Evolutionary conservation across 2,329 filamentous ascomycete genomes (phyloP).

Genomic region (Fusarium domesticum): DNA sequence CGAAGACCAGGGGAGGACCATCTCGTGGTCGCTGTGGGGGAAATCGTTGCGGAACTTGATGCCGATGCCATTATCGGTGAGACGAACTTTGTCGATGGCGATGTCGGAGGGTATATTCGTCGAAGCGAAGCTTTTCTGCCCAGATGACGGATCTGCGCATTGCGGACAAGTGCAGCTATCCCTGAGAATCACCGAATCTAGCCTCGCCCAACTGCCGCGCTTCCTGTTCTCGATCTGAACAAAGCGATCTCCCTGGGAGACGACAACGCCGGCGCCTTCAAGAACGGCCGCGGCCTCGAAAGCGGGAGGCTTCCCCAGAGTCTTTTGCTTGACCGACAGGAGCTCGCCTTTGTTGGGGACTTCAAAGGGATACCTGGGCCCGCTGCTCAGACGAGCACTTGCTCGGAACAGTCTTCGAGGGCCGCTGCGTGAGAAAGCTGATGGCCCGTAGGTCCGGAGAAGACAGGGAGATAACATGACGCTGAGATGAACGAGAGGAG

Average conservation of each 20-base stretch:
- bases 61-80: slow-evolving; percentile 43
- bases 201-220: slow-evolving; percentile 21
- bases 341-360: slow-evolving; percentile 7
- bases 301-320: slow-evolving; percentile 2
- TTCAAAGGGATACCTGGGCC: slow-evolving; percentile 7
- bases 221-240: slow-evolving; percentile 26
- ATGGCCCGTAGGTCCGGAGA: slow-evolving; percentile 12
- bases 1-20: slow-evolving; percentile 35
- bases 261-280: slow-evolving; percentile 13
- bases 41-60: slow-evolving; percentile 59
- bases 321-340: not conserved
- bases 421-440: not conserved
- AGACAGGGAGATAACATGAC: not conserved
- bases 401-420: slow-evolving; percentile 9
- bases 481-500: not conserved
- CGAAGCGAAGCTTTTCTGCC: slow-evolving; percentile 53
- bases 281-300: slow-evolving; percentile 15
- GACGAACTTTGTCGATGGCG: slow-evolving; percentile 29
- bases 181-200: slow-evolving; percentile 41
- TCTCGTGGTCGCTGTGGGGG: slow-evolving; percentile 35
- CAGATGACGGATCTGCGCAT: slow-evolving; percentile 57
- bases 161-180: slow-evolving; percentile 52
- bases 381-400: slow-evolving; percentile 14
- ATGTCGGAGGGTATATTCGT: slow-evolving; percentile 39
- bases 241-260: slow-evolving; percentile 28